phyloP scores from a whole-genome alignment of 2,329 filamentous ascomycete genomes.

The Trichoderma aggressivum region DNA sequence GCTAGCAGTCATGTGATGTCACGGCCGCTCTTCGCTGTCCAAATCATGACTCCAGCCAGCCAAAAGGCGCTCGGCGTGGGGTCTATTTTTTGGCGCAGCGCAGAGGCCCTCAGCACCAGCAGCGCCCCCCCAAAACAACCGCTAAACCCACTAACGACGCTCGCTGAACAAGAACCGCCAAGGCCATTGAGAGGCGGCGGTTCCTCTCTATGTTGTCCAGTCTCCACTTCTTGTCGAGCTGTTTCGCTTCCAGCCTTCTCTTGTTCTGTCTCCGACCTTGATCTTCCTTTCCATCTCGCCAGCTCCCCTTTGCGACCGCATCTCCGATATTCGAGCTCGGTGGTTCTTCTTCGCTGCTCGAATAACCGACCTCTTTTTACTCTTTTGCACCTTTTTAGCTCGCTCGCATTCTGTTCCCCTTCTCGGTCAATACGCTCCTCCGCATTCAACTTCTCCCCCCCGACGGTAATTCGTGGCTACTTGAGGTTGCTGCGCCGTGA shows the following conservation, averaged over 20 bases:
- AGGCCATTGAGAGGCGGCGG: not conserved
- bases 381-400: not conserved
- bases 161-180: not conserved
- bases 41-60: constrained; percentile 15
- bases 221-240: constrained; percentile 12
- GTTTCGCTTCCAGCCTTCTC: constrained; percentile 14
- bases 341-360: not conserved
- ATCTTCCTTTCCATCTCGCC: not conserved
- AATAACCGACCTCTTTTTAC: not conserved
- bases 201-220: no score
- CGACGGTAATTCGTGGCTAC: not conserved
- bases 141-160: not conserved
- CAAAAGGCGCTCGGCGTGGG: constrained; percentile 1
- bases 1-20: constrained; percentile 17
- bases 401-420: not conserved
- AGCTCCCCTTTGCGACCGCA: not conserved
- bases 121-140: not conserved
- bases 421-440: not conserved
- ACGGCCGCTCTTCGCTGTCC: constrained; percentile 6
- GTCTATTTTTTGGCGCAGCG: constrained; percentile 13
- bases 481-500: not conserved
- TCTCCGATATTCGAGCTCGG: not conserved
- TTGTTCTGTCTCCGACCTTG: not conserved
- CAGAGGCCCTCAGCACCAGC: constrained; percentile 1
- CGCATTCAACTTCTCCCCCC: not conserved